Base-by-base conservation (phyloP, 257 asterid species). In the Fraxinus pennsylvanica region DNA sequence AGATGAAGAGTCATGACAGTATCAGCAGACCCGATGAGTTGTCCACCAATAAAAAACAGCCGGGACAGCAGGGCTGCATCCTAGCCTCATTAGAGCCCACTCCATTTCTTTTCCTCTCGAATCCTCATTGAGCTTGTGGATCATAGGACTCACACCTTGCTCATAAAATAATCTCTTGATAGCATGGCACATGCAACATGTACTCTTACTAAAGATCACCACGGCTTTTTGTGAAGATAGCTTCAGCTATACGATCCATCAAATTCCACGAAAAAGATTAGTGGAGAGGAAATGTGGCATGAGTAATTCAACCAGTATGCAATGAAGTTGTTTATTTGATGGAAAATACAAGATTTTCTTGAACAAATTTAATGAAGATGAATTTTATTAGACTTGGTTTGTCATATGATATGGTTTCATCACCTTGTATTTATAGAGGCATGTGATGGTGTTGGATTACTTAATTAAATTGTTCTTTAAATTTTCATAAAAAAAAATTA, bases 21-120 rank as follows among this genome's bases (percentile, higher is more conserved):
- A 25, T 25, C 27, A 25, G 27, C 27, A 25, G 27, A 25, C 27
- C 27, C 27, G 27, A 25, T 25, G 27, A 25, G 27, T 25, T 25
- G 27, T 25, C 27, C 27, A 25, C 27, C 27, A 25, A 25, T 25
- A 25, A 25, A 25, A 25, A 25, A 25, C 27, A 25, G 93, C 93
- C 0, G 96, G 96, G 29, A 90, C 94, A 0, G 90, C 70, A 5
- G 96, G 96, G 87, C 27, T 25, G 27, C 27, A 25, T 25, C 27
- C 27, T 25, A 25, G 27, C 27, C 27, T 25, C 27, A 25, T 25
- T 25, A 25, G 27, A 0, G 0, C 27, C 27, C 27, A 25, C 27
- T 25, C 27, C 27, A 25, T 25, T 25, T 25, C 27, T 25, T 25
- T 25, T 25, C 27, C 27, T 25, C 27, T 25, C 27, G 27, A 25